Conservation (phyloP, 176 grass and related monocot genomes). For the Musa troglodytarum region DNA sequence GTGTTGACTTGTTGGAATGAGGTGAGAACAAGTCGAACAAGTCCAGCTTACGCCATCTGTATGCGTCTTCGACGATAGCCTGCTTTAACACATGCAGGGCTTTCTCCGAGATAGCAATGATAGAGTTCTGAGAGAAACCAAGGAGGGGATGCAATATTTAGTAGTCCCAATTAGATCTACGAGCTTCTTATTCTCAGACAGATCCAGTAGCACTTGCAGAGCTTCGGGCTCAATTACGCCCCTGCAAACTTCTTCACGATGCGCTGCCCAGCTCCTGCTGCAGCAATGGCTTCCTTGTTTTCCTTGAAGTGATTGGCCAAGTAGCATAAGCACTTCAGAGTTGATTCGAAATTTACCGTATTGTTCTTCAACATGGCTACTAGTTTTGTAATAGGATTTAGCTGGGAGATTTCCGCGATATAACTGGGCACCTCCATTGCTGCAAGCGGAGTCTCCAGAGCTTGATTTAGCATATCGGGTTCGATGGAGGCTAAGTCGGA, state of each 20-base stretch:
- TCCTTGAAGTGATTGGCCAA: not conserved
- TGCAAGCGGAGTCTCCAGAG: not conserved
- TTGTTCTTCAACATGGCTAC: not conserved
- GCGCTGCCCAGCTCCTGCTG: not conserved
- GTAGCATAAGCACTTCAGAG: not conserved
- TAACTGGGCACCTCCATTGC: not conserved
- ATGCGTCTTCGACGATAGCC: not conserved
- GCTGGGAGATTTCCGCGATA: not conserved
- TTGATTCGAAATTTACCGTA: not conserved
- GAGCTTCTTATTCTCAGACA: not conserved
- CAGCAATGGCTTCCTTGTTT: not conserved
- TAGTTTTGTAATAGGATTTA: not conserved
- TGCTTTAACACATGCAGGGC: not conserved
- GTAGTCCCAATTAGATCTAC: not conserved
- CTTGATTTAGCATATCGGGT: not conserved
- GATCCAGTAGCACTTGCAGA: not conserved
- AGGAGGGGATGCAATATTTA: not conserved
- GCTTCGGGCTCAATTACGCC: not conserved
- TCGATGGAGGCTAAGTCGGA: not conserved
- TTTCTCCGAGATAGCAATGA: not conserved
- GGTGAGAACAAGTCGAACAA: not conserved
- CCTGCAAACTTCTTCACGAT: slow-evolving; percentile 2
- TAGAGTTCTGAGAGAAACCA: not conserved
- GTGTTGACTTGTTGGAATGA: not conserved
- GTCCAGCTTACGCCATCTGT: not conserved